Conservation (phyloP, 768 basidiomycete genomes). For the Tricholoma bakamatsutake region DNA sequence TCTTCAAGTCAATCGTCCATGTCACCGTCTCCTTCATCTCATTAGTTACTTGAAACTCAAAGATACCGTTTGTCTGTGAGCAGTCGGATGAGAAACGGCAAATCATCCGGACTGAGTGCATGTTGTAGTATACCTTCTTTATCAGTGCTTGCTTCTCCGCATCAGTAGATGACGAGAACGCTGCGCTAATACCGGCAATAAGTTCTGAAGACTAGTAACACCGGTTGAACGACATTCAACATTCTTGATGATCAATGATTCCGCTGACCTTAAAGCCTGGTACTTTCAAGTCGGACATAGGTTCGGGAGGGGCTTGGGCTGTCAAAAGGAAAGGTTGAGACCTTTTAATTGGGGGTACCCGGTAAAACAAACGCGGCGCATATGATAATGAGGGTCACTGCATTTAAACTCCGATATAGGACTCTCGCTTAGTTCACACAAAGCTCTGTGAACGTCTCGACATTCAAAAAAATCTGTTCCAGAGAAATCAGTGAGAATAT, state of each 20-base stretch:
- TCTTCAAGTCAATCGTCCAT: slow-evolving; percentile 95
- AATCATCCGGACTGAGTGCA: neutral
- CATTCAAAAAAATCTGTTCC: too few species aligned
- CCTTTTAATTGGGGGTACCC: neutral
- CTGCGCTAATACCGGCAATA: slow-evolving; percentile 44
- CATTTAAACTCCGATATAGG: neutral
- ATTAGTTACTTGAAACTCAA: slow-evolving; percentile 80
- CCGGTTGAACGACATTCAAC: neutral
- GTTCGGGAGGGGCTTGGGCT: neutral
- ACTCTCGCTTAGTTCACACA: neutral
- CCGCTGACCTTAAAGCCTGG: slow-evolving; percentile 63
- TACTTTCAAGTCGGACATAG: slow-evolving; percentile 65
- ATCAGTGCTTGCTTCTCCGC: slow-evolving; percentile 62
- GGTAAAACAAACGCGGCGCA: neutral
- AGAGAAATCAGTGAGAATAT: too few species aligned
- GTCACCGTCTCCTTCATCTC: slow-evolving; percentile 59
- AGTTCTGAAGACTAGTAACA: slow-evolving; percentile 57
- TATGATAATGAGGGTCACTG: too few species aligned
- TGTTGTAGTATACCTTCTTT: slow-evolving; percentile 52
- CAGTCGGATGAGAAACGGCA: neutral
- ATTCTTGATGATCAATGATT: too few species aligned
- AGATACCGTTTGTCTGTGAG: slow-evolving; percentile 76
- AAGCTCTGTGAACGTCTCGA: too few species aligned
- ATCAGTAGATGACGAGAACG: slow-evolving; percentile 50
- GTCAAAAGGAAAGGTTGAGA: neutral